Evolutionary conservation across 345 rosid species (phyloP), one percentile per base, ranked within the genome.

Genomic region (Trapa bicornis): DNA sequence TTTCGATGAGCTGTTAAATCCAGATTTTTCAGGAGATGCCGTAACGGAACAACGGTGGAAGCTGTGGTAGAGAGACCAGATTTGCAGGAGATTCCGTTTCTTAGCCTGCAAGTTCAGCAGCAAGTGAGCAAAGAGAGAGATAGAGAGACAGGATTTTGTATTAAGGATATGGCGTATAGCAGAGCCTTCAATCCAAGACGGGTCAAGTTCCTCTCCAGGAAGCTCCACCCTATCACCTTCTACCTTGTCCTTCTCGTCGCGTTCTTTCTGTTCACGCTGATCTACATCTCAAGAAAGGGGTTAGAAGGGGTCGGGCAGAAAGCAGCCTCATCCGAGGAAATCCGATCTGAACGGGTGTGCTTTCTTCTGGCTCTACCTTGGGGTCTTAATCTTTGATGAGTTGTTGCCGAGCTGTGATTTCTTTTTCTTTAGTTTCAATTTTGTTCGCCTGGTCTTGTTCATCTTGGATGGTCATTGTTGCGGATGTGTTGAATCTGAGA

Each of bases 221-320:
- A 60, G 35, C 74, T 67, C 61, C 67, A 45, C 60, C 52, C 70
- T 3, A 32, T 67, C 61, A 42, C 73, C 63, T 13, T 43, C 17
- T 70, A 70, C 68, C 48, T 65, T 42, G 61, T 22, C 47, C 61
- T 67, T n/a, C 48, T 72, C 53, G 4, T 72, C 58, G 47, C 61
- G 37, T 10, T 37, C 65, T 72, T 63, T 47, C 67, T 61, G 41
- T 32, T 72, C 37, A 15, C 66, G 37, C 17, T 60, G 50, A 37
- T 66, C 42, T 38, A 36, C 47, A 37, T 72, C 42, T 66, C 74
- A 61, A 66, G 61, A 47, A 66, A 72, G 74, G 74, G 70, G 36
- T 39, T 72, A 4, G 70, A 66, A 67, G 58, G 42, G 14, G 74
- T 36, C 36, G 39, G 39, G 29, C 57, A n/a, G 56, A 42, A 45